Evolutionary conservation across 2,329 filamentous ascomycete species (phyloP), one percentile per base, ranked within the genome.

Genomic region (Ophiobolus disseminans): DNA sequence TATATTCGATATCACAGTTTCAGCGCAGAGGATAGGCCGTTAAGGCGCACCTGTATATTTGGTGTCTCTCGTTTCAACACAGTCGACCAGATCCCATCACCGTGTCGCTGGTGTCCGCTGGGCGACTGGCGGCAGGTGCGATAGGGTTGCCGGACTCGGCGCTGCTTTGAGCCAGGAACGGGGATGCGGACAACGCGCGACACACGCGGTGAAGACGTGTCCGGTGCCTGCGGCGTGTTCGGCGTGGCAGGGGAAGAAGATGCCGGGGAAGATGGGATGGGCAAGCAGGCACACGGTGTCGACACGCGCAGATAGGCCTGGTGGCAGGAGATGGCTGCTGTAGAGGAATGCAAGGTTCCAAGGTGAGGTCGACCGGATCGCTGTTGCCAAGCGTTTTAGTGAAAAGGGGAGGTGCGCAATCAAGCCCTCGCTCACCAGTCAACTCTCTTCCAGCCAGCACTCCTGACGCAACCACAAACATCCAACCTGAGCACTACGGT

Each of bases 1-100:
- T 85, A 65, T 84, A 83, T 62, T 89, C 88, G 69, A 88, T 89
- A 39, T 56, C 44, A 72, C 87, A 85, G 63, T 88, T 89, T 76
- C 91, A 10, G 92, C 78, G 91, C 77, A 88, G 89, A 82, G 91
- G 92, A 78, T 87, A 86, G 79, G 88, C 87, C 75, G 80, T 80
- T 55, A 83, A 82, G 73, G 87, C 84, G 80, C 89, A 90, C 85
- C 90, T 90, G 88, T 89, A 90, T 78, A 78, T 86, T 80, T 58
- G 48, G 55, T 36, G 52, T 45, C 48, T 38, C 50, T 50, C 20
- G n/a, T 14, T 32, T 57, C 56, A 69, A 57, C 62, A 65, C 52
- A 35, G 35, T 28, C 44, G 48, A 53, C 51, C 60, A 47, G 53
- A 48, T 58, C 50, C 58, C 60, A 65, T 68, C 53, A 67, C 62